phyloP scores from a whole-genome alignment of 2,329 filamentous ascomycete species.

The Aspergillus fructus region DNA sequence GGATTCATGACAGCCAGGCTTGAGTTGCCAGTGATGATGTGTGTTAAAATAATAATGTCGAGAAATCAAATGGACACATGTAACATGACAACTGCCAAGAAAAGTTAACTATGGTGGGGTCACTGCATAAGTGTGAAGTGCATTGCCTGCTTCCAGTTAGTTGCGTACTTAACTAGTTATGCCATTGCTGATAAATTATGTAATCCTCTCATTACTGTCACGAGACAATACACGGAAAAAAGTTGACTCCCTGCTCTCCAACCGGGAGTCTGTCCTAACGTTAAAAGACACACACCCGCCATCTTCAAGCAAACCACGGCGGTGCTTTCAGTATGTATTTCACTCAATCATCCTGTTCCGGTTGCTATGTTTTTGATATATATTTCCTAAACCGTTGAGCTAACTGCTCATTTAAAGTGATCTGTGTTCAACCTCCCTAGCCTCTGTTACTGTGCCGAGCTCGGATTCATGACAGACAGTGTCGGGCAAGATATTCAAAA shows the following conservation, averaged over 20 bases:
- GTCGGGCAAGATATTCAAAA: slow-evolving; percentile 5
- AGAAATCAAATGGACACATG: not conserved
- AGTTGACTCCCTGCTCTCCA: not conserved
- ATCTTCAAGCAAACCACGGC: not conserved
- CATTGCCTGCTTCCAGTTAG: too few relatives aligned
- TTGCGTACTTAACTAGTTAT: too few relatives aligned
- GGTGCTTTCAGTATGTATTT: not conserved
- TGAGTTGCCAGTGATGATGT: not conserved
- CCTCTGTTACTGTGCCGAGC: not conserved
- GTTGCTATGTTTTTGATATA: not conserved
- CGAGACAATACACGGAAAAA: not conserved
- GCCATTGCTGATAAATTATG: slow-evolving; percentile 3
- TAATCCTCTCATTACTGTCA: not conserved
- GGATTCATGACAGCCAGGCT: not conserved
- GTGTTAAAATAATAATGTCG: not conserved
- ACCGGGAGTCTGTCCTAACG: too few relatives aligned
- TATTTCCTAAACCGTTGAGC: not conserved
- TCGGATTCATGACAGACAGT: not conserved
- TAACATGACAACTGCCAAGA: slow-evolving; percentile 2
- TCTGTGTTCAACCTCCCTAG: not conserved
- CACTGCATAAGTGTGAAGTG: not conserved
- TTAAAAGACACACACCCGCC: not conserved
- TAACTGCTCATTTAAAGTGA: not conserved
- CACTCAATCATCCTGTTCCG: not conserved
- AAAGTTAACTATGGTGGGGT: not conserved